These are phyloP conservation scores for Penicillium sp. DNA, from an alignment of 2,329 filamentous ascomycete species.

Conservation along the genomic window DNA sequence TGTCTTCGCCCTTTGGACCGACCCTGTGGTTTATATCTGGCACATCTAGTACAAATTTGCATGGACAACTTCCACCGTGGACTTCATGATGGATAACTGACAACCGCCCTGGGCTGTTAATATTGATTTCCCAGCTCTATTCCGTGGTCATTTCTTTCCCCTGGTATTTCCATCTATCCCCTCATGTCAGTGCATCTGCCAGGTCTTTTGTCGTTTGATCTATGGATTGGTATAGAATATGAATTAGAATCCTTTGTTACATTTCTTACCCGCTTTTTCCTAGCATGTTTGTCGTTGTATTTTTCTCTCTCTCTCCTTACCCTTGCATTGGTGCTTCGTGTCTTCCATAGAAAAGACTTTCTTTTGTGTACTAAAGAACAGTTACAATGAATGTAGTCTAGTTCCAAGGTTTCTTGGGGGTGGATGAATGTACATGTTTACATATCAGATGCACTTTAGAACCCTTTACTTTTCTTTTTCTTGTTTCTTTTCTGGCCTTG, in stretches of 20 bases:
- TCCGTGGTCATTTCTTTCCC: not conserved
- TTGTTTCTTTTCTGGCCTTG: no score
- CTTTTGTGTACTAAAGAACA: conserved; percentile 2
- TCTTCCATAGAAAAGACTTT: conserved; percentile 6
- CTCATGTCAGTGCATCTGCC: conserved; percentile 5
- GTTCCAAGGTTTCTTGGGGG: not conserved
- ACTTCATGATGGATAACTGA: not conserved
- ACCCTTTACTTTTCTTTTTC: not conserved
- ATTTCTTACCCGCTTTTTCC: not conserved
- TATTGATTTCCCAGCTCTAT: not conserved
- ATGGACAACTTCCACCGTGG: not conserved
- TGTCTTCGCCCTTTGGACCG: no score
- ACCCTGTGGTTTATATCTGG: not conserved
- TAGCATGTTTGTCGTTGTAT: conserved; percentile 4
- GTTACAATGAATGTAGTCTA: not conserved
- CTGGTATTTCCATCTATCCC: not conserved
- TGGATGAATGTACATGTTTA: not conserved
- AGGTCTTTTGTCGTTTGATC: not conserved
- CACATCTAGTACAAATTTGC: not conserved
- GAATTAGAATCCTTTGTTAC: not conserved
- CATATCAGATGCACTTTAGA: conserved; percentile 1
- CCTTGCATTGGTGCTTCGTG: not conserved
- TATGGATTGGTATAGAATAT: not conserved
- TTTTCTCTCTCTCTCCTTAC: not conserved
- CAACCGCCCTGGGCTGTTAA: not conserved